Conservation (phyloP, 306 rosid species). For the Rosa chinensis region DNA sequence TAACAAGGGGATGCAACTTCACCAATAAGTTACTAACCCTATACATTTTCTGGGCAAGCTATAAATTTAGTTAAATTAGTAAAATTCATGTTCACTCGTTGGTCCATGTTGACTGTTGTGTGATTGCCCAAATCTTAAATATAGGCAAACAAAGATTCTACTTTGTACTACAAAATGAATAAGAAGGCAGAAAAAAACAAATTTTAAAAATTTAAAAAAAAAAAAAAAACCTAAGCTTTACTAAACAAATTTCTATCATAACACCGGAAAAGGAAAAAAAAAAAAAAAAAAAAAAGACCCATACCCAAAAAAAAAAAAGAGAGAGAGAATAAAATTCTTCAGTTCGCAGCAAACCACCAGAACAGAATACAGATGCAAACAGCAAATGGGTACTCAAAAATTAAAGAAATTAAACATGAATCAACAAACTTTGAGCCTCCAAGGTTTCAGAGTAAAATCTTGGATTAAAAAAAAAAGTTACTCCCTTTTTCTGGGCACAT, state of each 20-base stretch:
- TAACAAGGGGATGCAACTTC: background rate
- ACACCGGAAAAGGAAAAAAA: background rate
- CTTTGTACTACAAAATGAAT: too few relatives aligned
- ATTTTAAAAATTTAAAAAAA: too few relatives aligned
- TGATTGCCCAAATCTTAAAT: background rate
- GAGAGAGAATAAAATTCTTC: too few relatives aligned
- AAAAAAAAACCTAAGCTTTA: background rate
- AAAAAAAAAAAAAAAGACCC: too few relatives aligned
- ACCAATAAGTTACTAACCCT: background rate
- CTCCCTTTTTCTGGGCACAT: conserved; percentile 12
- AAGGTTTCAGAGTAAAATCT: background rate
- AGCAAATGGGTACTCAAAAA: background rate
- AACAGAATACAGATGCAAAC: background rate
- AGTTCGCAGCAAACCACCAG: background rate
- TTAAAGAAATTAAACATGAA: background rate
- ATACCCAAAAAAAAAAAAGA: background rate
- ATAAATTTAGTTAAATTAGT: background rate
- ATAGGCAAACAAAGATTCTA: background rate
- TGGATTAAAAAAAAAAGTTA: too few relatives aligned
- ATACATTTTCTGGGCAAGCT: background rate
- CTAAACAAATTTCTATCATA: background rate
- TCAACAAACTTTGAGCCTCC: background rate
- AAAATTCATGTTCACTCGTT: too few relatives aligned
- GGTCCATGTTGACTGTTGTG: background rate
- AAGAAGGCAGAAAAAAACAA: too few relatives aligned